Evolutionary conservation across 2,329 filamentous ascomycete genomes (phyloP).

Genomic region (Diplodia scrobiculata): DNA sequence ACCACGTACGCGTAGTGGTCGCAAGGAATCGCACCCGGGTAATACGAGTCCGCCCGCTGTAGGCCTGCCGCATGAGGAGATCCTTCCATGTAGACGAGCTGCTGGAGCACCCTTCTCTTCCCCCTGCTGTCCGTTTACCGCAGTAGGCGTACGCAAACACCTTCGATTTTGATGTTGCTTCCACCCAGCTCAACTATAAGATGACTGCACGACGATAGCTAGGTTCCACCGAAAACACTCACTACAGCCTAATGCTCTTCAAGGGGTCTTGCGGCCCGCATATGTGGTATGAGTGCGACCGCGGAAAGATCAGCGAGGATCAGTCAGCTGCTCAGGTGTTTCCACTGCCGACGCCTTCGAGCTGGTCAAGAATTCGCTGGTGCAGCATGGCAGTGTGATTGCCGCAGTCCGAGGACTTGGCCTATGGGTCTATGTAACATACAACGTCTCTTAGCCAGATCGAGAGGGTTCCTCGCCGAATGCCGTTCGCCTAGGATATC

Average conservation of each 20-base stretch:
- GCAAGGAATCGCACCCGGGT: too few relatives aligned
- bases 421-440: constrained; percentile 40
- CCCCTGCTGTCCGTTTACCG: too few relatives aligned
- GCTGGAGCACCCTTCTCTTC: too few relatives aligned
- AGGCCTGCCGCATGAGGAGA: too few relatives aligned
- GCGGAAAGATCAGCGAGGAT: constrained; percentile 35
- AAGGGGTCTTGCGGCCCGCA: constrained; percentile 36
- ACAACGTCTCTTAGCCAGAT: constrained; percentile 40
- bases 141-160: too few relatives aligned
- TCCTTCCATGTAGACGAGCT: too few relatives aligned
- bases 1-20: too few relatives aligned
- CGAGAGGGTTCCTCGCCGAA: constrained; percentile 34
- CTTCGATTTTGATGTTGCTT: too few relatives aligned
- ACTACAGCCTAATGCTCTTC: constrained; percentile 32
- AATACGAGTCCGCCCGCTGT: too few relatives aligned
- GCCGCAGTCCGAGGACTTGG: constrained; percentile 32
- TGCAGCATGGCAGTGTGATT: constrained; percentile 35
- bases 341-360: constrained; percentile 34
- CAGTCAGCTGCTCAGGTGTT: constrained; percentile 35
- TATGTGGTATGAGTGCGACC: constrained; percentile 39
- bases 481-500: constrained; percentile 38
- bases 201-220: constrained; percentile 29
- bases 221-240: constrained; percentile 36
- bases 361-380: constrained; percentile 38
- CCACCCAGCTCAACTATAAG: too few relatives aligned